phyloP scores from a whole-genome alignment of 345 rosid species.

The Corymbia maculata region DNA sequence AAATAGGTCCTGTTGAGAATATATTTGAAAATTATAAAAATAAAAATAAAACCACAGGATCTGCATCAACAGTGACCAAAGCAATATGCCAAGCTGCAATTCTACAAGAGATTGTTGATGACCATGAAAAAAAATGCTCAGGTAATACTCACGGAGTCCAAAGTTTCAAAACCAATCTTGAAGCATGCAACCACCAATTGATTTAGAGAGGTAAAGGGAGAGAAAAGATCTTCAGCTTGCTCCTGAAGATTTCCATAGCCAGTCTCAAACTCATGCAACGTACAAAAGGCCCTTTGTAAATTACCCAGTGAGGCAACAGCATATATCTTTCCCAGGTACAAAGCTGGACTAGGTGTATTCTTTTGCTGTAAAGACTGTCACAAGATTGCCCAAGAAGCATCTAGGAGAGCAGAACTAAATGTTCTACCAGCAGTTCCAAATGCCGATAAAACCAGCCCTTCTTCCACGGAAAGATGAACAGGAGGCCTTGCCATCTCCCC shows the following conservation, averaged over 20 bases:
- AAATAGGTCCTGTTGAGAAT: too few relatives aligned
- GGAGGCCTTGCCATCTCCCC: conserved; percentile 63
- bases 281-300: conserved; percentile 53
- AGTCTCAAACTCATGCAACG: conserved; percentile 2
- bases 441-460: conserved; percentile 70
- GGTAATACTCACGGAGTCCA: conserved; percentile 56
- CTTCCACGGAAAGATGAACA: conserved; percentile 54
- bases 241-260: conserved; percentile 21
- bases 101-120: not conserved
- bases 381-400: conserved; percentile 76
- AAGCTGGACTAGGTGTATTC: conserved; percentile 58
- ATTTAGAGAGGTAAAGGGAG: conserved; percentile 70
- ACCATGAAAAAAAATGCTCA: not conserved
- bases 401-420: conserved; percentile 47
- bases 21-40: too few relatives aligned
- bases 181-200: conserved; percentile 74
- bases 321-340: conserved; percentile 27
- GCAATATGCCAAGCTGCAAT: not conserved
- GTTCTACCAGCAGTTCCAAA: conserved; percentile 87
- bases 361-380: conserved; percentile 51
- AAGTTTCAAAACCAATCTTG: conserved; percentile 74
- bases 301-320: conserved; percentile 71
- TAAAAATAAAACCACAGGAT: not conserved
- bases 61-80: not conserved
- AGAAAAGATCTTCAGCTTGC: conserved; percentile 56